These are phyloP conservation scores for Pyropia haitanensis DNA, from an alignment of 23 red algal species.

Conservation along the genomic window DNA sequence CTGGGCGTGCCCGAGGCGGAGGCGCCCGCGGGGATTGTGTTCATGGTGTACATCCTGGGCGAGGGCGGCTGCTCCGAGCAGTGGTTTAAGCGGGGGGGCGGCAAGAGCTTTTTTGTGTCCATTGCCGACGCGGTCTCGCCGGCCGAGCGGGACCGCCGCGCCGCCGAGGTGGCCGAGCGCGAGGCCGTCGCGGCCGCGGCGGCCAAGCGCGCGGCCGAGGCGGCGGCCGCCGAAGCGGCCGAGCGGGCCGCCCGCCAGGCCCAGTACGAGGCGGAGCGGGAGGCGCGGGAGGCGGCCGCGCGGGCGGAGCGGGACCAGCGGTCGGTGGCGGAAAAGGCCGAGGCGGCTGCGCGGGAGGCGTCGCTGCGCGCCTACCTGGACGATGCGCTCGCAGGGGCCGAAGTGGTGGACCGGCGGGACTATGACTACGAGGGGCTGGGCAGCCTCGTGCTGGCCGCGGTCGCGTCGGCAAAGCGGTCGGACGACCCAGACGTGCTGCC, in stretches of 20 bases:
- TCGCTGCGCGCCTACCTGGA: constrained; percentile 16
- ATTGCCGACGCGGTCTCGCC: constrained; percentile 18
- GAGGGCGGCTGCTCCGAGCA: constrained; percentile 33
- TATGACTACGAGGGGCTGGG: constrained; percentile 41
- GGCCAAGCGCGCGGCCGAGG: constrained; percentile 1
- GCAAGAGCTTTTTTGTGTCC: constrained; percentile 53
- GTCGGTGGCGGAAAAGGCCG: constrained; percentile 25
- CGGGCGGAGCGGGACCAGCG: constrained; percentile 17
- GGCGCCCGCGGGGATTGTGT: constrained; percentile 66
- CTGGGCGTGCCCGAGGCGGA: constrained; percentile 26
- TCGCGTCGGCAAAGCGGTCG: neutral
- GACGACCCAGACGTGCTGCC: constrained; percentile 13
- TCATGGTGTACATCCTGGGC: constrained; percentile 49
- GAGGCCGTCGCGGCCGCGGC: constrained; percentile 17
- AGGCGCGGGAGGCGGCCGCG: constrained; percentile 24
- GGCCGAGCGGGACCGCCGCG: constrained; percentile 30
- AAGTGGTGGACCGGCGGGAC: constrained; percentile 30
- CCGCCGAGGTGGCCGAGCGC: constrained; percentile 10
- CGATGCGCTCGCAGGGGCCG: neutral
- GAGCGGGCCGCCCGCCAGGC: neutral
- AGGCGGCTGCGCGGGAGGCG: constrained; percentile 11
- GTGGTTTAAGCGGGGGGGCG: constrained; percentile 55
- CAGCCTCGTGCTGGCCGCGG: neutral
- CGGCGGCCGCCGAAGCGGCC: too few relatives aligned
- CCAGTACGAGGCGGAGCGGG: constrained; percentile 8